These are phyloP conservation scores for Sphagnum tenellum DNA, from an alignment of 225 moss, liverwort and hornwort genomes.

Conservation along the genomic window DNA sequence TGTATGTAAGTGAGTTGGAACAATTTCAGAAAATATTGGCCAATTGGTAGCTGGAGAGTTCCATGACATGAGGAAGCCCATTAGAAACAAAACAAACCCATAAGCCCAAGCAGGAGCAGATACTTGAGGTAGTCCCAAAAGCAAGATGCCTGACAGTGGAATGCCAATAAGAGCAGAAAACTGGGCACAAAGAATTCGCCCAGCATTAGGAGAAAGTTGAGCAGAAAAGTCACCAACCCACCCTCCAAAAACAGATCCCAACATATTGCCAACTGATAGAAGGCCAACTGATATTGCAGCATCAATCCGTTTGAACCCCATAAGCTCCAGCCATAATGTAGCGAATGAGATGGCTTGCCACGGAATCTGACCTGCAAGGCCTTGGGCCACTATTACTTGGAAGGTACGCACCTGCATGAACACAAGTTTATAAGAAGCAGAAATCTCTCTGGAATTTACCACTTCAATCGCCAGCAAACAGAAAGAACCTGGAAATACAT, in stretches of 20 bases:
- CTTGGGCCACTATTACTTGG: constrained; percentile 58
- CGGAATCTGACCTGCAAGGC: constrained; percentile 49
- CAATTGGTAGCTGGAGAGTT: constrained; percentile 52
- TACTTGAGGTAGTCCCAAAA: constrained; percentile 41
- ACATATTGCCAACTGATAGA: constrained; percentile 39
- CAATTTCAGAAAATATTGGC: constrained; percentile 69
- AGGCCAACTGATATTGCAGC: constrained; percentile 55
- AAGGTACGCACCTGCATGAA: constrained; percentile 38
- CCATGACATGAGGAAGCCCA: constrained; percentile 64
- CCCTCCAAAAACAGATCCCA: constrained; percentile 60
- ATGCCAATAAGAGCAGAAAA: constrained; percentile 40
- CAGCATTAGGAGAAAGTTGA: constrained; percentile 26
- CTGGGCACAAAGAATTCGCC: constrained; percentile 48
- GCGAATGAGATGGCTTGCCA: constrained; percentile 56
- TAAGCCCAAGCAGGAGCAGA: constrained; percentile 28
- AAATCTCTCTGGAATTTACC: too few species aligned
- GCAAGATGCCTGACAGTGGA: constrained; percentile 36
- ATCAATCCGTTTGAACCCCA: constrained; percentile 44
- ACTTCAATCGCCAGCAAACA: too few species aligned
- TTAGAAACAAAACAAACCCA: constrained; percentile 31
- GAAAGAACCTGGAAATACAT: too few species aligned
- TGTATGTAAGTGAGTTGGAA: constrained; percentile 52
- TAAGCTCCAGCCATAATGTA: constrained; percentile 60
- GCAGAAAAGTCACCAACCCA: constrained; percentile 64
- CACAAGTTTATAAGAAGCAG: too few species aligned